These are phyloP conservation scores for Arthrobotrys pseudoclavata DNA, from an alignment of 2,329 filamentous ascomycete species.

Conservation along the genomic window DNA sequence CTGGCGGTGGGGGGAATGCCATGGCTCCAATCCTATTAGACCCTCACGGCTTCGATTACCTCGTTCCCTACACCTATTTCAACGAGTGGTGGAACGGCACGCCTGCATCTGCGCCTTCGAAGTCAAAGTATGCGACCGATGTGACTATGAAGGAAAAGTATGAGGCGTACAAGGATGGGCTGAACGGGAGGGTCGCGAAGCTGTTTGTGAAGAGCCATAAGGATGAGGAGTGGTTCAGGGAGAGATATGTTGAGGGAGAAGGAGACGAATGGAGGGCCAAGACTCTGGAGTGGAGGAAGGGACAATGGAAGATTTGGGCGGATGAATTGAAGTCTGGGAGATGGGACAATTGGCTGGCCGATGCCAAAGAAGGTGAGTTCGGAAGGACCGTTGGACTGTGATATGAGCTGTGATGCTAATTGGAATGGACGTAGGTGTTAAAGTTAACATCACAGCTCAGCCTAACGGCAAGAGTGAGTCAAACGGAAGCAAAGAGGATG, in stretches of 20 bases:
- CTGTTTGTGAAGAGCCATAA: slow-evolving; percentile 93
- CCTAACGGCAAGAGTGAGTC: slow-evolving; percentile 40
- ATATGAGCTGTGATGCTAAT: slow-evolving; percentile 25
- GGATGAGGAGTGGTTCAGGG: slow-evolving; percentile 96
- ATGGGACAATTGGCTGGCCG: slow-evolving; percentile 81
- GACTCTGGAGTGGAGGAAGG: slow-evolving; percentile 83
- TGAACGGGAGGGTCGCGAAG: slow-evolving; percentile 84
- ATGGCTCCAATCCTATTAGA: slow-evolving; percentile 60
- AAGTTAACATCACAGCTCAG: slow-evolving; percentile 49
- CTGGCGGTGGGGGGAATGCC: slow-evolving; percentile 20
- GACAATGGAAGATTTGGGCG: slow-evolving; percentile 87
- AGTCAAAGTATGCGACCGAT: slow-evolving; percentile 55
- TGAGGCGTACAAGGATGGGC: slow-evolving; percentile 76
- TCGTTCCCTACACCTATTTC: slow-evolving; percentile 63
- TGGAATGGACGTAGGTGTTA: slow-evolving; percentile 29
- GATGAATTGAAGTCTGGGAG: slow-evolving; percentile 84
- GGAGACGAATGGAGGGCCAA: slow-evolving; percentile 80
- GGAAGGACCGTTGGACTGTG: neutral
- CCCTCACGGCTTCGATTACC: slow-evolving; percentile 63
- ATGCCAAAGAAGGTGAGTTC: slow-evolving; percentile 61
- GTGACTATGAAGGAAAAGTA: slow-evolving; percentile 66
- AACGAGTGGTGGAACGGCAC: slow-evolving; percentile 63
- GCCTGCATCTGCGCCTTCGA: slow-evolving; percentile 55
- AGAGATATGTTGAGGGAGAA: slow-evolving; percentile 89
- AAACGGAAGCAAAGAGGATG: slow-evolving; percentile 37